Base-by-base conservation (phyloP, 2,329 filamentous ascomycete species). In the Rhynchosporium agropyri region DNA sequence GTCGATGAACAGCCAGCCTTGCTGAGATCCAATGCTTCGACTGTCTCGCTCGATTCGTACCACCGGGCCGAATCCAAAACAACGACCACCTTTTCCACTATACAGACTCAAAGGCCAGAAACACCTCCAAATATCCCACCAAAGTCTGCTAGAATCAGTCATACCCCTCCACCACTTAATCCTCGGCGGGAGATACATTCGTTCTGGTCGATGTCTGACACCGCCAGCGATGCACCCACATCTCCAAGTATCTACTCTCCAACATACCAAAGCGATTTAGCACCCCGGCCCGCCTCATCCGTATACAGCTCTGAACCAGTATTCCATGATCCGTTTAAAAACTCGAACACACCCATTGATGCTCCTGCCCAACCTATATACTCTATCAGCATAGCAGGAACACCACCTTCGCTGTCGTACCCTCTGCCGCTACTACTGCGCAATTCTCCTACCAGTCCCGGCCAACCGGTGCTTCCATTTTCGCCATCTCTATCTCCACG, bases 21-120 rank as follows among this genome's bases (percentile, higher is more conserved):
- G 5, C 29, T 57, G 28, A 10, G 28, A 13, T 45, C 54, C 26
- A 45, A 49, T 10, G 31, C 42, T 2, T 58, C 54, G 42, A 40
- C 45, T 10, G 13, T 58, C 15, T 57, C 54, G 13, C 33, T 58
- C 2, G 33, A 29, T 20, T 42, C 45, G 0, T 62, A 58, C 54
- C 28, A 45, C 13, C 53, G 28, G 2, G 33, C 45, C 2, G 51
- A 61, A 29, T 50, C 53, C 1, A 58, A 36, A 20, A 54, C 60
- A 28, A 48, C 53, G 40, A 53, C 54, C 28, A 4, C 60, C 8
- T 54, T 46, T 33, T 58, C 45, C 4, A 62, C 60, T 6, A 62
- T 62, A 54, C 60, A 62, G 38, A 58, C 60, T n/a, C 46, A 46
- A 4, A 33, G 60, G 33, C 46, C 60, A 5, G 29, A 51, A 28